Evolutionary conservation across 306 rosid species (phyloP), one percentile per base, ranked within the genome.

Genomic region (Corylus americana): DNA sequence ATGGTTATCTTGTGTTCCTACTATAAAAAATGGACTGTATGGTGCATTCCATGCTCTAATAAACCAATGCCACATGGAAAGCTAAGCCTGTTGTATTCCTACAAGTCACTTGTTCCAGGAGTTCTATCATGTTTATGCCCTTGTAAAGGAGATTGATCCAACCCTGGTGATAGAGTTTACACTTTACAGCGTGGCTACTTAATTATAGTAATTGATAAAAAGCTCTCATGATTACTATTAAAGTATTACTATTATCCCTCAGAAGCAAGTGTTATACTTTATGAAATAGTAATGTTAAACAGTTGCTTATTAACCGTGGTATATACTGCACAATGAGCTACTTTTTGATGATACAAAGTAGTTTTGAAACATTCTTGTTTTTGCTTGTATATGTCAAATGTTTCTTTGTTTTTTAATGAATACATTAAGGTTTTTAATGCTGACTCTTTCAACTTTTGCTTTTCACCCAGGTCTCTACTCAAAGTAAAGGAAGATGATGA

Each of bases 401-500:
- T 67, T 39, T 58, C 31, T 2, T 11, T 2, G 7, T 64, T 48
- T 44, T 78, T 70, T 75, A 48, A 71, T 70, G 62, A 54, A 20
- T 80, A 73, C 55, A 55, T 39, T 44, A 58, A 73, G 77, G 13
- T 62, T 71, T 10, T 54, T 61, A 50, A 55, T 53, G 51, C 74
- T 78, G 47, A 1, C 0, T 74, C 54, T 64, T 74, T 37, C 14
- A 62, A 18, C 64, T 37, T 49, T 47, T 16, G 59, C 7, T 35
- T 42, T 75, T 81, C 66, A n/a, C 50, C 16, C 90, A 92, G 98
- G 81, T 94, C 97, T 69, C 95, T 97, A 2, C 88, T 94, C 59
- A 91, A 77, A 87, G 84, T 92, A 83, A 90, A 91, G 81, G 98
- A 94, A 62, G 97, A 94, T 68, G 98, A 94, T 25, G 98, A 94